phyloP scores from a whole-genome alignment of 805 yeast species.

The Limtongozyma cylindracea region DNA sequence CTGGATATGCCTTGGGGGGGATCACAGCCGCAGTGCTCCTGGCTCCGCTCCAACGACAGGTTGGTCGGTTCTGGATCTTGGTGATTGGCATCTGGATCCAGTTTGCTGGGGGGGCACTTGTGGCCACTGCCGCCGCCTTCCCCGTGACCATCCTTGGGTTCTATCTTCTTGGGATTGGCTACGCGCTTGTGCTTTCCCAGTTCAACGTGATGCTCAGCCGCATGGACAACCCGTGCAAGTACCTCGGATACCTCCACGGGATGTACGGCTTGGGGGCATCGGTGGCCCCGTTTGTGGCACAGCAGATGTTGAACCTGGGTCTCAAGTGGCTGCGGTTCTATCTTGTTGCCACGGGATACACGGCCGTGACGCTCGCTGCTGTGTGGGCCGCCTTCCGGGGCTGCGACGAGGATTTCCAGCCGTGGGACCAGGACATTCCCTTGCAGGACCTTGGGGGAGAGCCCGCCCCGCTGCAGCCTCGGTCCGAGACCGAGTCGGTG shows the following conservation, averaged over 20 bases:
- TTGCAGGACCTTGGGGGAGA: neutral
- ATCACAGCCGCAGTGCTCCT: constrained; percentile 22
- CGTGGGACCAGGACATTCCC: no score
- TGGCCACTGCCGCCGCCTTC: constrained; percentile 4
- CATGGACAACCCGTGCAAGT: constrained; percentile 4
- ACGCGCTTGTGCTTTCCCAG: constrained; percentile 4
- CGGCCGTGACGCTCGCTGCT: no score
- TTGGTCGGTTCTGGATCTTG: no score
- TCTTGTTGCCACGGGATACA: no score
- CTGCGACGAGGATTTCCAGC: no score
- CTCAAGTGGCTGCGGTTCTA: no score
- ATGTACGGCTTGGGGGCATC: constrained; percentile 6
- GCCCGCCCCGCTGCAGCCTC: constrained; percentile 1
- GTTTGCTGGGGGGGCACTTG: no score
- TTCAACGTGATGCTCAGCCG: constrained; percentile 5
- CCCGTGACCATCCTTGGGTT: constrained; percentile 5
- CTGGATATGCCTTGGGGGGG: constrained; percentile 29
- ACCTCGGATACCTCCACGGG: constrained; percentile 5
- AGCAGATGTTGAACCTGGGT: no score
- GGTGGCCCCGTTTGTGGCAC: constrained; percentile 19
- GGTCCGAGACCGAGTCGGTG: no score
- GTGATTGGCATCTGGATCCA: no score
- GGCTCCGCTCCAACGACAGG: no score
- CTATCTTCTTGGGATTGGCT: constrained; percentile 5
- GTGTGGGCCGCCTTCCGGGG: no score